Conservation (phyloP, 2,329 filamentous ascomycete species). For the Penicillium paneum region DNA sequence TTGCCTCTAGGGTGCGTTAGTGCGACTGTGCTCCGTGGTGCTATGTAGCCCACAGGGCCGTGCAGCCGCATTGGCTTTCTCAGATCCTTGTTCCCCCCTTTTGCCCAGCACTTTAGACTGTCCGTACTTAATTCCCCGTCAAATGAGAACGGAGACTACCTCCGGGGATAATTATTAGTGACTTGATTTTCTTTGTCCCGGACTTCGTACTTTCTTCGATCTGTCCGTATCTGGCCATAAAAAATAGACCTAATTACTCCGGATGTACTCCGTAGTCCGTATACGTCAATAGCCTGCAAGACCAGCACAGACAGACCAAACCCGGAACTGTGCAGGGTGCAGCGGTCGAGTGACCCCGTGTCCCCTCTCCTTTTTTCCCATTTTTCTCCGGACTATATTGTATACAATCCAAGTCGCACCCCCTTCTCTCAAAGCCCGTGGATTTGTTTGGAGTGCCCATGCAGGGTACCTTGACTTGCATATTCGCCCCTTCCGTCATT, state of each 20-base stretch:
- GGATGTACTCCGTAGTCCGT: background rate
- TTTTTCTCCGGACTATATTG: constrained; percentile 6
- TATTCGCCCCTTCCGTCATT: constrained; percentile 28
- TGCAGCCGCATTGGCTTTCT: constrained; percentile 14
- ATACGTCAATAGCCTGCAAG: constrained; percentile 12
- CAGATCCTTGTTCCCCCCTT: constrained; percentile 14
- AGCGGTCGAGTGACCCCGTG: constrained; percentile 17
- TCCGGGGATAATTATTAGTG: background rate
- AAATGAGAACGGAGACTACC: background rate
- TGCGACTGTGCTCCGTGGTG: constrained; percentile 24
- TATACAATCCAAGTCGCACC: background rate
- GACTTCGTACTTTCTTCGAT: background rate
- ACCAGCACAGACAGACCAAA: constrained; percentile 18
- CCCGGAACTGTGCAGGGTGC: constrained; percentile 18
- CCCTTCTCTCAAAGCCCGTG: background rate
- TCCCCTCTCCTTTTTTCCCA: background rate
- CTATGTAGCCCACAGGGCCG: constrained; percentile 17
- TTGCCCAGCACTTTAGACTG: constrained; percentile 8
- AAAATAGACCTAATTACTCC: too few species aligned
- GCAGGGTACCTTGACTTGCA: constrained; percentile 21
- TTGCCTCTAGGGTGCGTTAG: constrained; percentile 21
- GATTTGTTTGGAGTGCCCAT: constrained; percentile 5
- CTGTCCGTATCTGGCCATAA: background rate
- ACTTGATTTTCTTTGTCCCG: background rate
- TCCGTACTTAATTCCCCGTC: background rate